A percentile compares a stretch with the other conserved stretches of the same genome.
Evolutionary conservation across 2,329 filamentous ascomycete genomes (phyloP).

Genomic region (Fusarium sp.): DNA sequence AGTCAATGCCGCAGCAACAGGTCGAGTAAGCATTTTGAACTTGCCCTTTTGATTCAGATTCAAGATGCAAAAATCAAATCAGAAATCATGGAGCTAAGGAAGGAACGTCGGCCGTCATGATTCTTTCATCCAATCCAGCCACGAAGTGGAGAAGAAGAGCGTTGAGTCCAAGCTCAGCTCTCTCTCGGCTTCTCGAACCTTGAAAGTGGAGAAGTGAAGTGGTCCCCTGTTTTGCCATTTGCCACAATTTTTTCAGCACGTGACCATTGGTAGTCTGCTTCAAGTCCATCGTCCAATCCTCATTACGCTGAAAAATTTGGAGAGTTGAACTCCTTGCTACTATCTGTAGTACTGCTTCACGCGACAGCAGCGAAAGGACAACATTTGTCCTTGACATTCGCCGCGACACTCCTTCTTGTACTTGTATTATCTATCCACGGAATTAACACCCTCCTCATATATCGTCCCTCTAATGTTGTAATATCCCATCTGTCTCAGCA

Average conservation of each 20-base stretch:
- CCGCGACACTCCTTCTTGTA: slow-evolving; percentile 14
- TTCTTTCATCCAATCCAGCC: slow-evolving; percentile 12
- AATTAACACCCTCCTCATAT: not conserved
- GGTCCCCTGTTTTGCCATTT: slow-evolving; percentile 22
- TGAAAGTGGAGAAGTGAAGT: slow-evolving; percentile 16
- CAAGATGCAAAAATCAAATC: slow-evolving; percentile 7
- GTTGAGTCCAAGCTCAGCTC: slow-evolving; percentile 25
- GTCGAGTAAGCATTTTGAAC: slow-evolving; percentile 51
- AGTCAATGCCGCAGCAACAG: slow-evolving; percentile 48
- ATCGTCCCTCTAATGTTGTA: slow-evolving; percentile 45
- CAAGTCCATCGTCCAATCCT: slow-evolving; percentile 22
- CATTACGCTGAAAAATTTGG: slow-evolving; percentile 51
- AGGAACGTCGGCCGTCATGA: slow-evolving; percentile 21
- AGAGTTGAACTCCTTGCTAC: slow-evolving; percentile 35
- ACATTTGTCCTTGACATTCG: slow-evolving; percentile 36
- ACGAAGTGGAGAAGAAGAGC: slow-evolving; percentile 35
- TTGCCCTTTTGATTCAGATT: not conserved
- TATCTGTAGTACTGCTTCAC: slow-evolving; percentile 36
- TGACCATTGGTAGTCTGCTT: slow-evolving; percentile 32
- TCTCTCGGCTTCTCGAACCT: slow-evolving; percentile 14
- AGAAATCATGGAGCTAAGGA: slow-evolving; percentile 8
- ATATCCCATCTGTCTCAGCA: slow-evolving; percentile 34
- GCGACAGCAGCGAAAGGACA: slow-evolving; percentile 43
- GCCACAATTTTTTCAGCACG: slow-evolving; percentile 33
- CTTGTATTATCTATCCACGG: slow-evolving; percentile 10